Conservation (phyloP, 2,329 filamentous ascomycete genomes). For the Onygenales sp. region DNA sequence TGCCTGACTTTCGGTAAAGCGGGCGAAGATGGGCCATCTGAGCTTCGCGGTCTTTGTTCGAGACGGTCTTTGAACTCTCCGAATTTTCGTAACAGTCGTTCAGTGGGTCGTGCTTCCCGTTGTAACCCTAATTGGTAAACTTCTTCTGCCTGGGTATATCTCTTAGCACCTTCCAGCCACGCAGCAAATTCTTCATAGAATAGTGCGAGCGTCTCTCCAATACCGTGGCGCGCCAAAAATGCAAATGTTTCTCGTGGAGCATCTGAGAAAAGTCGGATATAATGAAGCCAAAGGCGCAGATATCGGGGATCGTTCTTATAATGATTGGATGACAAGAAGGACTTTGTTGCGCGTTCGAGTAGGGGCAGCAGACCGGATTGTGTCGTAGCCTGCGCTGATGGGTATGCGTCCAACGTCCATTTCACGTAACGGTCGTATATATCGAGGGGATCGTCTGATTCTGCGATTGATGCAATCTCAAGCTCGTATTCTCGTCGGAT, state of each 20-base stretch:
- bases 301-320: slow-evolving; percentile 96
- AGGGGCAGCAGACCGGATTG: slow-evolving; percentile 83
- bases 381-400: slow-evolving; percentile 81
- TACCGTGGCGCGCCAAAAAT: slow-evolving; percentile 77
- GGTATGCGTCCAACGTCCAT: slow-evolving; percentile 93
- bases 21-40: slow-evolving; percentile 66
- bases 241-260: slow-evolving; percentile 87
- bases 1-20: slow-evolving; percentile 75
- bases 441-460: slow-evolving; percentile 91
- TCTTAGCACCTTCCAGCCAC: slow-evolving; percentile 75
- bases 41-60: slow-evolving; percentile 54
- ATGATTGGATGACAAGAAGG: slow-evolving; percentile 73
- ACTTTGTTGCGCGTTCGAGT: slow-evolving; percentile 84
- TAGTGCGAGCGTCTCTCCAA: slow-evolving; percentile 77
- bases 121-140: slow-evolving; percentile 87
- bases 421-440: slow-evolving; percentile 94
- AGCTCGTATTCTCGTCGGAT: slow-evolving; percentile 77
- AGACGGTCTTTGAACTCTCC: slow-evolving; percentile 79
- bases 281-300: slow-evolving; percentile 85
- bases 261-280: slow-evolving; percentile 87
- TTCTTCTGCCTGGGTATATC: slow-evolving; percentile 88
- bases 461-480: slow-evolving; percentile 66
- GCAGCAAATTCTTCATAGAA: slow-evolving; percentile 96
- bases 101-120: slow-evolving; percentile 70
- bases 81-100: slow-evolving; percentile 79